Percentiles rank a stretch among this genome's conserved stretches.
Conservation (phyloP, 805 yeast genomes). For the Blastobotrys robertii region DNA sequence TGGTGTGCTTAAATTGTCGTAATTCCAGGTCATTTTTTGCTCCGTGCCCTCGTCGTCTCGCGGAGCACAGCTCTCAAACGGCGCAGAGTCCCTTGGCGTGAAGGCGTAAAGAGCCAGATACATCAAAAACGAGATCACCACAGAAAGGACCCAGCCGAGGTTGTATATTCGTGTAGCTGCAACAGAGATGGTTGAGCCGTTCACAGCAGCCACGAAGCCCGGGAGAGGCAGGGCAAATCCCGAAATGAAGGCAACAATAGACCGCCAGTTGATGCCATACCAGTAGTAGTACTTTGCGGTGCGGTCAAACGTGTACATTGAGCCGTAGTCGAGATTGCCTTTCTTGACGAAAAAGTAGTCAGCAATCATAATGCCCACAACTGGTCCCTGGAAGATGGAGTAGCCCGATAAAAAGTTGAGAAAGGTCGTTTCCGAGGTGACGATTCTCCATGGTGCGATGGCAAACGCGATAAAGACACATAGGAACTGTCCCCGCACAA, state of each 20-base stretch:
- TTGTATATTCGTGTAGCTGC: conserved; percentile 4
- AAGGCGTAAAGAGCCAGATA: too few species aligned
- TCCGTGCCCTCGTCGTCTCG: too few species aligned
- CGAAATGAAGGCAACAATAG: conserved; percentile 27
- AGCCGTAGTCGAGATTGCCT: conserved; percentile 32
- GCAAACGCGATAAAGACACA: conserved; percentile 9
- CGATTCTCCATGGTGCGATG: conserved; percentile 33
- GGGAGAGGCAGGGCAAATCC: conserved; percentile 12
- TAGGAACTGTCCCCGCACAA: conserved; percentile 39
- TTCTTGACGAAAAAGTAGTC: conserved; percentile 36
- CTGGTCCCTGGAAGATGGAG: conserved; percentile 35
- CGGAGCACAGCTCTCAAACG: too few species aligned
- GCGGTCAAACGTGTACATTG: conserved; percentile 30
- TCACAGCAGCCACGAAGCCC: conserved; percentile 5
- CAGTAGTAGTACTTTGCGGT: conserved; percentile 36
- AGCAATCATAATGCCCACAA: conserved; percentile 30
- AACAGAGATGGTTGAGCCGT: neutral
- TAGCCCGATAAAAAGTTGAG: conserved; percentile 30
- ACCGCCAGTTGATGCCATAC: conserved; percentile 38
- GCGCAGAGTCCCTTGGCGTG: too few species aligned
- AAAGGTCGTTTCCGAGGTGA: conserved; percentile 30
- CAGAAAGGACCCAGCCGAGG: conserved; percentile 5
- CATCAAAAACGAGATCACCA: too few species aligned
- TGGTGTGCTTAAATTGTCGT: too few species aligned
- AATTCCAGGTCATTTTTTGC: too few species aligned